phyloP scores from a whole-genome alignment of 139 green algal genomes.

The Volvox africanus region DNA sequence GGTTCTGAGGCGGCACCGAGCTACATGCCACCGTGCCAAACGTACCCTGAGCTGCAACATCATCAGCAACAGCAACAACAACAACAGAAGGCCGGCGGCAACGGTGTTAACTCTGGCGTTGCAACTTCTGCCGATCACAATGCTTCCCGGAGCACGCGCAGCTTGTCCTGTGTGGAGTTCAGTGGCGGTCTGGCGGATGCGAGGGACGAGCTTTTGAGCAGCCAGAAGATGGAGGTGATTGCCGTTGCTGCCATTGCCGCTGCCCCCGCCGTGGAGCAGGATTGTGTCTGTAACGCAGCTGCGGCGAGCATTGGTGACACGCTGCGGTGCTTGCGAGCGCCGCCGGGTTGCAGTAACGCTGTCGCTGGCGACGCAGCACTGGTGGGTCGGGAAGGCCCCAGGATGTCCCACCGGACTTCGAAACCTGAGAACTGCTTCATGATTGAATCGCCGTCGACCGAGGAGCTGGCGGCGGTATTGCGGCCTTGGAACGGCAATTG shows the following conservation, averaged over 20 bases:
- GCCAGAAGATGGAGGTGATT: background rate
- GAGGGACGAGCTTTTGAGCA: background rate
- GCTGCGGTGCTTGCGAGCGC: background rate
- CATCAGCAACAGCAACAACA: background rate
- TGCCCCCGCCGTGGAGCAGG: no score
- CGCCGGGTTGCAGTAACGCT: background rate
- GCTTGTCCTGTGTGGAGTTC: slow-evolving; percentile 44
- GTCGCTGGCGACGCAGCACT: background rate
- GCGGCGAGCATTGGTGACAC: no score
- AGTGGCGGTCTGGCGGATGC: background rate
- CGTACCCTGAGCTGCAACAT: background rate
- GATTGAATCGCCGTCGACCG: background rate
- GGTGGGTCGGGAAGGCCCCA: background rate
- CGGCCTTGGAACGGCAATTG: background rate
- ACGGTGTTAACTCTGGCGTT: background rate
- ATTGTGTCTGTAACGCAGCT: no score
- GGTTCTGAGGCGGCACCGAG: background rate
- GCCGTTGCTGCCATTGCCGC: no score
- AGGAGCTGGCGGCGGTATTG: background rate
- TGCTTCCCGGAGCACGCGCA: slow-evolving; percentile 33
- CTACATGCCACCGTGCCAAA: no score
- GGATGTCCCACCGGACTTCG: background rate
- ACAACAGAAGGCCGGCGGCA: background rate
- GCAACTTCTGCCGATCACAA: background rate
- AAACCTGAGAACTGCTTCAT: background rate